phyloP scores from a whole-genome alignment of 1,139 yeast genomes.

The Yamadazyma membranifaciens region DNA sequence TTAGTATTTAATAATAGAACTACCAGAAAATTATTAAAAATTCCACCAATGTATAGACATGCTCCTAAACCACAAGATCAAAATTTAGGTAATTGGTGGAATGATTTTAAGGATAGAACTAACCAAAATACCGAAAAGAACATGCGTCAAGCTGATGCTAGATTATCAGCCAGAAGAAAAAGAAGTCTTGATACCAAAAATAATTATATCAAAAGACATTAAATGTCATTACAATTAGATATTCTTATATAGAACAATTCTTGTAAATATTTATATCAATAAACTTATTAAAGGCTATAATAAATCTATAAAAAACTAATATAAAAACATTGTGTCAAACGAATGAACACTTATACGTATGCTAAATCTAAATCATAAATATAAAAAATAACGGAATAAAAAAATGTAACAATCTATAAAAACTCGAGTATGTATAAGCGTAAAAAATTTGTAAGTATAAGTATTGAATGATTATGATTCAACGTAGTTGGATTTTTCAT shows the following conservation, averaged over 20 bases:
- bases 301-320: background rate
- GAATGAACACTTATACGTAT: background rate
- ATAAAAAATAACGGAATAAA: background rate
- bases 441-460: too few relatives aligned
- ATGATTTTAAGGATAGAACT: slow-evolving; percentile 31
- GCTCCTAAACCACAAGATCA: slow-evolving; percentile 35
- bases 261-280: background rate
- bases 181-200: slow-evolving; percentile 32
- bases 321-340: background rate
- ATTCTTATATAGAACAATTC: background rate
- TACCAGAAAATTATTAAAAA: slow-evolving; percentile 58
- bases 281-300: background rate
- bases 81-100: slow-evolving; percentile 39
- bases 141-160: slow-evolving; percentile 36
- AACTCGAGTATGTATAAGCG: too few relatives aligned
- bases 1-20: slow-evolving; percentile 55
- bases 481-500: too few relatives aligned
- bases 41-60: slow-evolving; percentile 57
- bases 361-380: background rate
- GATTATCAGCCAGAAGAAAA: slow-evolving; percentile 38
- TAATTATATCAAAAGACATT: slow-evolving; percentile 45
- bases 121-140: slow-evolving; percentile 33
- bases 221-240: slow-evolving; percentile 7
- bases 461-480: too few relatives aligned
- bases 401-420: too few relatives aligned